phyloP scores from a whole-genome alignment of 345 rosid species.

The Populus euphratica region DNA sequence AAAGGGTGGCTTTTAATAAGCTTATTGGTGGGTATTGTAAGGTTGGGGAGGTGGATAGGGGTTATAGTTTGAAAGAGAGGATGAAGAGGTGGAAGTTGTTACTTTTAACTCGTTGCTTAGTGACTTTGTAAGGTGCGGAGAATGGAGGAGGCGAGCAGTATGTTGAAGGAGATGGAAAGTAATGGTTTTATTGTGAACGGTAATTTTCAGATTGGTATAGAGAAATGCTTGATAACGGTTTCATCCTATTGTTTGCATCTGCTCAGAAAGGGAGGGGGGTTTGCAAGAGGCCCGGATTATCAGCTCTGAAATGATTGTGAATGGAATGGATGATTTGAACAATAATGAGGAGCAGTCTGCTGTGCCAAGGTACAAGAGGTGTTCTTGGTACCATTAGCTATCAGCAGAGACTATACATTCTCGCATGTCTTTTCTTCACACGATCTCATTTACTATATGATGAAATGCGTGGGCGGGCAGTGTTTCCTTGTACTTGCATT shows the following conservation, averaged over 20 bases:
- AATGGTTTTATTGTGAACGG: constrained; percentile 65
- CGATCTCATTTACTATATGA: not conserved
- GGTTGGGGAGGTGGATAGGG: constrained; percentile 49
- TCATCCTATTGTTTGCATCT: constrained; percentile 31
- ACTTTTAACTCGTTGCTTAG: constrained; percentile 65
- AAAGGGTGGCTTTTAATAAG: constrained; percentile 56
- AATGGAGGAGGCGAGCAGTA: constrained; percentile 53
- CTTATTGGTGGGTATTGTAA: constrained; percentile 74
- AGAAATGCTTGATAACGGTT: constrained; percentile 60
- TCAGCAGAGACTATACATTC: not conserved
- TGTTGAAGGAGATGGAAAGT: constrained; percentile 59
- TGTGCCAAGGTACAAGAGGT: constrained; percentile 11
- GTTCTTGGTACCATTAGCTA: not conserved
- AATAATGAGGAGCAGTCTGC: constrained; percentile 13
- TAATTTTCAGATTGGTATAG: constrained; percentile 67
- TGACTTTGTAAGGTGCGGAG: constrained; percentile 54
- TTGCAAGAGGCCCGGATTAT: constrained; percentile 50
- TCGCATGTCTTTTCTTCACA: not conserved
- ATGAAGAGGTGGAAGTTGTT: constrained; percentile 39
- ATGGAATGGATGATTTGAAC: constrained; percentile 37
- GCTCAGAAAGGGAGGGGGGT: constrained; percentile 47
- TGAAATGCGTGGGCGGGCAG: not conserved
- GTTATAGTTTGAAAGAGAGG: constrained; percentile 41
- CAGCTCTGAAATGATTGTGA: constrained; percentile 44
- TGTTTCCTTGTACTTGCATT: not conserved